These are phyloP conservation scores for Teunomyces barrocoloradensis DNA, from an alignment of 805 yeast genomes.

Conservation along the genomic window DNA sequence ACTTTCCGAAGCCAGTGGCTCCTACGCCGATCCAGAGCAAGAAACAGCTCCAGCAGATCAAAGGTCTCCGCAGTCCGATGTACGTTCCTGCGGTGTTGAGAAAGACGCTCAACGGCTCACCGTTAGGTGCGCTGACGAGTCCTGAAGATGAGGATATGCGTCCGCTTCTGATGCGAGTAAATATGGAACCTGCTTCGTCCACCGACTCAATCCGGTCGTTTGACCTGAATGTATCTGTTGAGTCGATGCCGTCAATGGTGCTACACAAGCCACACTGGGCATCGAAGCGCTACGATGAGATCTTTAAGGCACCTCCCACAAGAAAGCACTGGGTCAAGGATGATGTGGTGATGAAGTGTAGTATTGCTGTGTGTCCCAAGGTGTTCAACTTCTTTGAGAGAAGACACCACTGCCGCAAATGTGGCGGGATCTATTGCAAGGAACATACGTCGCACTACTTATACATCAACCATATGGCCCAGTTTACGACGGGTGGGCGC, in stretches of 20 bases:
- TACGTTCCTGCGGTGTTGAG: conserved; percentile 85
- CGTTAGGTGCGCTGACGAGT: not conserved
- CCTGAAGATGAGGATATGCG: not conserved
- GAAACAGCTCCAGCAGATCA: conserved; percentile 61
- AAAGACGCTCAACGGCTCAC: conserved; percentile 31
- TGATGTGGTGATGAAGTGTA: conserved; percentile 57
- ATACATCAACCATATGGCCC: conserved; percentile 57
- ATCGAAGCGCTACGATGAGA: conserved; percentile 23
- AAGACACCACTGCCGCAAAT: conserved; percentile 80
- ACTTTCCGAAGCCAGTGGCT: not conserved
- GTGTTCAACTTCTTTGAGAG: conserved; percentile 75
- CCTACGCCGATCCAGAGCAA: not conserved
- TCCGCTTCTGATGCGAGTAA: not conserved
- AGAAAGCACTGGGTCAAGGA: conserved; percentile 76
- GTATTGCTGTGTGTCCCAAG: conserved; percentile 53
- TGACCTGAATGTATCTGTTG: conserved; percentile 30
- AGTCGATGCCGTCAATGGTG: conserved; percentile 19
- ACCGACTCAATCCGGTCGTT: conserved; percentile 28
- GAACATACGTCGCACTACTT: conserved; percentile 60
- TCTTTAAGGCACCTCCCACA: conserved; percentile 45
- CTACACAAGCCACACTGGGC: not conserved
- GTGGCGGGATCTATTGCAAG: conserved; percentile 79
- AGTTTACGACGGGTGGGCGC: conserved; percentile 63
- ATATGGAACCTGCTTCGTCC: conserved; percentile 7
- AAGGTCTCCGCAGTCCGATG: conserved; percentile 80